A percentile compares a stretch with the other conserved stretches of the same genome.
phyloP scores from a whole-genome alignment of 208 protist genomes.

The Endotrypanum monterogeii region DNA sequence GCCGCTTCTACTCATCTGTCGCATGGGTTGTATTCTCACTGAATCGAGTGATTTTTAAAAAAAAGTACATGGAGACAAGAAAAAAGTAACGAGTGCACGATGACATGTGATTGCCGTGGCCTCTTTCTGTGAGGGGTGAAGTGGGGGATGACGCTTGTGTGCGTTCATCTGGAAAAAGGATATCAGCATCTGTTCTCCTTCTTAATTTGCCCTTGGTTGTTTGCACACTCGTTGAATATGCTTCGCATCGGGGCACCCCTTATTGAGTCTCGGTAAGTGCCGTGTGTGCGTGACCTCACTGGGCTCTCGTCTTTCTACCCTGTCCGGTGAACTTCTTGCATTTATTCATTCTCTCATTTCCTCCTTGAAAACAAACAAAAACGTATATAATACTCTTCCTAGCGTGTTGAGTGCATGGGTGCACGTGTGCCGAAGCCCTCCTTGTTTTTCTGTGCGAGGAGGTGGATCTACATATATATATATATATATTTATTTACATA shows the following conservation, averaged over 20 bases:
- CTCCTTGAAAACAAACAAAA: too few species aligned
- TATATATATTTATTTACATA: not conserved
- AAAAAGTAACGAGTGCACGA: not conserved
- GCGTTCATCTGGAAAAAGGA: not conserved
- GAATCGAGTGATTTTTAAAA: not conserved
- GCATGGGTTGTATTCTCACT: not conserved
- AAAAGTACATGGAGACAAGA: too few species aligned
- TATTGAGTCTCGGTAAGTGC: not conserved
- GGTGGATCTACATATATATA: not conserved
- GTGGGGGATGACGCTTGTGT: not conserved
- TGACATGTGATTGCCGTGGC: not conserved
- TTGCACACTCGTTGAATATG: not conserved
- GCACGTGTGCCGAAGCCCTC: too few species aligned
- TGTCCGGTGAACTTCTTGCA: not conserved
- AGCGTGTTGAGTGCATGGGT: too few species aligned
- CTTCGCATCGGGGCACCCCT: not conserved
- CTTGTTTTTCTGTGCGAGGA: too few species aligned
- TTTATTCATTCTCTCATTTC: not conserved
- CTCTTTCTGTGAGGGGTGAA: too few species aligned
- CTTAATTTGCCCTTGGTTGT: too few species aligned
- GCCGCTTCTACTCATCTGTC: not conserved
- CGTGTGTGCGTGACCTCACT: not conserved
- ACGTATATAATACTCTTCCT: not conserved
- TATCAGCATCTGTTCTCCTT: not conserved
- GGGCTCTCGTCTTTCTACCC: not conserved